Conservation (phyloP, 2,329 filamentous ascomycete genomes). For the Fusarium siculi region DNA sequence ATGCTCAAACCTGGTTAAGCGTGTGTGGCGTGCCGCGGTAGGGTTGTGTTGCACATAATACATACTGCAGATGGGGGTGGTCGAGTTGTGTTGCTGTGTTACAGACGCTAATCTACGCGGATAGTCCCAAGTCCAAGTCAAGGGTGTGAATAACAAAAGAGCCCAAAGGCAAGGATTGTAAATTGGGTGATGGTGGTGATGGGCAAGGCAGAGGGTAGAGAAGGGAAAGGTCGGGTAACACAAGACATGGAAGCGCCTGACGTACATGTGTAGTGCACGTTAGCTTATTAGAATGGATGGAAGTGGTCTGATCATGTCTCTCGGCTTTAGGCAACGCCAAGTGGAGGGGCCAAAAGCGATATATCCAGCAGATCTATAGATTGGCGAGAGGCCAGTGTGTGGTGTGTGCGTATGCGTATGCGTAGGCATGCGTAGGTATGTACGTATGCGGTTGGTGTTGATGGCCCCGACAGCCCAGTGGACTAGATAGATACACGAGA, state of each 20-base stretch:
- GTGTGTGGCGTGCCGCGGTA: slow-evolving; percentile 35
- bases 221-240: slow-evolving; percentile 40
- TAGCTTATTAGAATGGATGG: slow-evolving; percentile 10
- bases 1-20: slow-evolving; percentile 28
- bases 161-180: slow-evolving; percentile 24
- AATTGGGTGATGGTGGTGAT: slow-evolving; percentile 27
- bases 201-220: slow-evolving; percentile 26
- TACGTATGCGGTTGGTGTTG: slow-evolving; percentile 11
- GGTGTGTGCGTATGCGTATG: slow-evolving; percentile 18
- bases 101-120: slow-evolving; percentile 37
- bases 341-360: slow-evolving; percentile 17
- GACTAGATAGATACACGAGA: background rate
- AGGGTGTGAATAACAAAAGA: slow-evolving; percentile 36
- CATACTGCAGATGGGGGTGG: slow-evolving; percentile 27
- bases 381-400: slow-evolving; percentile 24
- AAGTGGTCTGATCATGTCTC: slow-evolving; percentile 31
- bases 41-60: slow-evolving; percentile 28
- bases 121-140: slow-evolving; percentile 14
- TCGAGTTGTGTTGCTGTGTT: slow-evolving; percentile 35
- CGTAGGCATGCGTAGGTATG: background rate
- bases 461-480: slow-evolving; percentile 4
- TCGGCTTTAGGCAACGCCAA: slow-evolving; percentile 23
- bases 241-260: slow-evolving; percentile 34
- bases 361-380: slow-evolving; percentile 22
- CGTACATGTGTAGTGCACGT: slow-evolving; percentile 25